phyloP scores from a whole-genome alignment of 2,329 filamentous ascomycete genomes.

The Cryphonectria naterciae region DNA sequence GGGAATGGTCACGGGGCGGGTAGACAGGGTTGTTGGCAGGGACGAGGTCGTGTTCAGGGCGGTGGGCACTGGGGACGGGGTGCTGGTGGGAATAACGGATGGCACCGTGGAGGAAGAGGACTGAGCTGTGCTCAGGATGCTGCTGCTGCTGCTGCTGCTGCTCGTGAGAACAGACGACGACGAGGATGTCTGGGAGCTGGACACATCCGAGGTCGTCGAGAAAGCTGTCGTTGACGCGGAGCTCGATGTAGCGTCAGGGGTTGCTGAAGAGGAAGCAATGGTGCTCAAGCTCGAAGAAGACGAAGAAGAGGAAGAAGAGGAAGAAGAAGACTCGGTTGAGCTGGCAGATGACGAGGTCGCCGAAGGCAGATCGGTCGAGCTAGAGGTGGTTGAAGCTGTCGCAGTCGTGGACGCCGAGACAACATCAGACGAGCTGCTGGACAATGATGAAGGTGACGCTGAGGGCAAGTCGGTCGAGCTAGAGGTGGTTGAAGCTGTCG shows the following conservation, averaged over 20 bases:
- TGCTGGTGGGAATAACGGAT: neutral
- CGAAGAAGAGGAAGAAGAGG: neutral
- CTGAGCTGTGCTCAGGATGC: neutral
- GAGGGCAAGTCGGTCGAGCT: neutral
- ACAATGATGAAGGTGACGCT: neutral
- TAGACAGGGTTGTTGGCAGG: neutral
- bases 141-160: neutral
- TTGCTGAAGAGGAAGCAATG: neutral
- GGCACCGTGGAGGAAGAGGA: neutral
- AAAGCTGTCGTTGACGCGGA: neutral
- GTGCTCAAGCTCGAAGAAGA: slow-evolving; percentile 2
- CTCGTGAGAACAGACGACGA: neutral
- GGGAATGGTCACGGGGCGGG: neutral
- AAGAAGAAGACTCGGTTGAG: neutral
- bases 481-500: neutral
- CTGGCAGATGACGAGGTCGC: neutral
- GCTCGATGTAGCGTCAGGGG: neutral
- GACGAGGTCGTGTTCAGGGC: neutral
- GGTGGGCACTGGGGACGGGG: neutral
- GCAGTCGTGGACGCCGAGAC: neutral
- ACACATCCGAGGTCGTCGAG: neutral
- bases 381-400: neutral
- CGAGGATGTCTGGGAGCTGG: neutral
- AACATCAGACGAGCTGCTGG: neutral
- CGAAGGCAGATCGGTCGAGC: neutral